Conservation (phyloP, 495 filamentous ascomycete genomes). For the Podospora conica region DNA sequence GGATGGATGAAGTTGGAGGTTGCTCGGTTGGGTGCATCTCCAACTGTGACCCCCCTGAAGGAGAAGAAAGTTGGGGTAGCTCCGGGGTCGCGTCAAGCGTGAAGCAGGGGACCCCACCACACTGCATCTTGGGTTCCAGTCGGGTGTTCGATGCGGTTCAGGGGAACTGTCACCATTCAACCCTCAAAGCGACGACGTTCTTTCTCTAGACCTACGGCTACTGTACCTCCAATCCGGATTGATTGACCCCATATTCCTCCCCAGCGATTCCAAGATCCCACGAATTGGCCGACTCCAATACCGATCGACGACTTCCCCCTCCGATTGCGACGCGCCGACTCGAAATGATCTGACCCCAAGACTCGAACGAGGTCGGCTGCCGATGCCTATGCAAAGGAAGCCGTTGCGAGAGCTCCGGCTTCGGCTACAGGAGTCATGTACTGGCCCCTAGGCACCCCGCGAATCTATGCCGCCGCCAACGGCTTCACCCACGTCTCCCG, state of each 20-base stretch:
- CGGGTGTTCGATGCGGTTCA: neutral
- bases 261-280: neutral
- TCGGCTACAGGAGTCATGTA: conserved; percentile 61
- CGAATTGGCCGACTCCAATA: neutral
- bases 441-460: conserved; percentile 89
- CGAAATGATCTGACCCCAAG: conserved; percentile 21
- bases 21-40: neutral
- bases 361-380: conserved; percentile 1
- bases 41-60: neutral
- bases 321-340: conserved; percentile 12
- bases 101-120: neutral
- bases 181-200: neutral
- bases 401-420: conserved; percentile 26
- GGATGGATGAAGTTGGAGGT: neutral
- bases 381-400: conserved; percentile 23
- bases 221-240: too few relatives aligned
- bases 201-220: neutral
- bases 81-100: neutral
- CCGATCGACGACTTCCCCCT: neutral
- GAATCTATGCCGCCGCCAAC: conserved; percentile 70
- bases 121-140: neutral
- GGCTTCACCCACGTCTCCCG: conserved; percentile 34
- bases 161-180: neutral
- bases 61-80: neutral
- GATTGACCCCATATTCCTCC: neutral